Base-by-base conservation (phyloP, 1,284 basidiomycete genomes). In the Pyrrhoderma lamaoense region DNA sequence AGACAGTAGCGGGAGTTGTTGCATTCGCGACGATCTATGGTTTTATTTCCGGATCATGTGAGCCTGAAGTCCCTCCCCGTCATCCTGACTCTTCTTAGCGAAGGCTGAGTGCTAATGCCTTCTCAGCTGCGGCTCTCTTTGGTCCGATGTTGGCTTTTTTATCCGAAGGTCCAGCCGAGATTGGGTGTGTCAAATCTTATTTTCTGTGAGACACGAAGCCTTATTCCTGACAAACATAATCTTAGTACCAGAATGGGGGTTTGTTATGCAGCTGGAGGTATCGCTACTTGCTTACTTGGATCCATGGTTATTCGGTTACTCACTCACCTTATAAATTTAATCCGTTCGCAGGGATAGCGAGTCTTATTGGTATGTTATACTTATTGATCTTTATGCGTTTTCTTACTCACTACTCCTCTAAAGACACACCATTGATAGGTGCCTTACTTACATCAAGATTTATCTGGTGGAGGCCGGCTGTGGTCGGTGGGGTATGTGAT, bases 11-110 rank as follows among this genome's bases (percentile, higher is more conserved):
- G 8, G 47, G 51, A 3, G 48, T 59, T 16, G 35, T 52, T 22
- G 35, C 48, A 3, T 56, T 59, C 43, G 52, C 54, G 13, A 39
- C 54, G 1, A 34, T 60, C 2, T 60, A 60, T 49, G 59, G 59
- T 2, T 54, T 60, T 49, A 57, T 60, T 42, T 52, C 57, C 13
- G 60, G 61, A 19, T 9, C 27, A 23, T 25, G 18, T 51, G 7
- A 42, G 8, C 38, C 11, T 31, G n/a, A n/a, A n/a, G n/a, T n/a
- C n/a, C n/a, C n/a, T n/a, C n/a, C n/a, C n/a, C n/a, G n/a, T n/a
- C n/a, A n/a, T n/a, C n/a, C n/a, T n/a, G n/a, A n/a, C 14, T 37
- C n/a, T 46, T n/a, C n/a, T 3, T 36, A 22, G 16, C 16, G 7
- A 22, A 18, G 1, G 14, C 21, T 22, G 42, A 40, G n/a, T n/a